Base-by-base conservation (phyloP, 1,139 yeast genomes). In the Taphrina sp. region DNA sequence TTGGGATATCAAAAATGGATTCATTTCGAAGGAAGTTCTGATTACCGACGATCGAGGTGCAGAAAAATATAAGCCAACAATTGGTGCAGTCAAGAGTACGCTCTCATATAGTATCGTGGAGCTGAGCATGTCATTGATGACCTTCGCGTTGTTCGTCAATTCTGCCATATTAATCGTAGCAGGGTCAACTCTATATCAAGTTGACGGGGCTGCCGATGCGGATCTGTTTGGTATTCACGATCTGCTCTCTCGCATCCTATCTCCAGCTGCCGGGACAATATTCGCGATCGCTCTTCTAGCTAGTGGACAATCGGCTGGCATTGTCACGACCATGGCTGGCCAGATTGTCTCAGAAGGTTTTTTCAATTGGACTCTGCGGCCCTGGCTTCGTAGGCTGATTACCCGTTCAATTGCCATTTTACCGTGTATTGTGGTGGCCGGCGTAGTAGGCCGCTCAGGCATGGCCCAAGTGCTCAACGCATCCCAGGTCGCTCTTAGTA, bases 221-320 rank as follows among this genome's bases (percentile, higher is more conserved):
- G 98, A 92, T 69, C 75, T 92, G 61, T 81, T 85, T 68, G 82
- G 95, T 12, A 87, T 92, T 61, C 87, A 90, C 68, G 79, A 83
- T 59, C 75, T 90, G 69, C 77, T 92, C 22, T 75, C 82, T 3
- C 72, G 76, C 42, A 87, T 85, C 64, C 76, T 92, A 44, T 86
- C 95, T 1, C 83, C 86, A n/a, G 83, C 89, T 1, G 97, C 97
- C 0, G 98, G 97, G 3, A 75, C 88, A 29, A 82, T 92, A 0
- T 92, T 92, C 73, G 96, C 96, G 1, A 72, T 89, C 43, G 97
- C 97, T 1, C 78, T 92, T 69, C 74, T 92, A 53, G 89, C 90
- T 67, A 85, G 95, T n/a, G 98, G 98, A 17, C 95, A 90, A 67
- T 85, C 95, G 65, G 97, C 98, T 1, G 97, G 98, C 49, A 86